Evolutionary conservation across 75 land plant genomes (phyloP), one percentile per base, ranked within the genome.

Genomic region (Cunninghamia lanceolata): DNA sequence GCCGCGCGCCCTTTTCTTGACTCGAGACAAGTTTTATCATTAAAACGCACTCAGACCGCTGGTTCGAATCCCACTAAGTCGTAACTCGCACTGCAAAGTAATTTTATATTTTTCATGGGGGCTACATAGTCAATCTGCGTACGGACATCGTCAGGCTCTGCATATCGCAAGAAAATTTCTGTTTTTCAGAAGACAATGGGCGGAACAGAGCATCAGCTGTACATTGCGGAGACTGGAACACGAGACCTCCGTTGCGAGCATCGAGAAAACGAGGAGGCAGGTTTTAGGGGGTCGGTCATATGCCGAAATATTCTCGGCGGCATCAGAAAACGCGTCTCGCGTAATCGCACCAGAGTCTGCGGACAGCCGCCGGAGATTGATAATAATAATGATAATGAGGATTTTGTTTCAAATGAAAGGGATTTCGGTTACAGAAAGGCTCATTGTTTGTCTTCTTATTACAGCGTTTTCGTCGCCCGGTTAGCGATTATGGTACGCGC

Each of bases 381-480:
- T 2, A 25, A n/a, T 80, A 42, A 25, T 40, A 25, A 79, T 32
- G 70, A 19, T 39, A 25, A 79, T 32, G 70, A 19, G 21, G 53
- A 50, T 50, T 50, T 50, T 50, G 84, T 14, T 73, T 30, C 36
- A 3, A 70, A 25, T 7, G 84, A 30, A 17, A 36, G 54, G 10
- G 14, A 52, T 42, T 68, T 87, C 10, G 79, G 47, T 4, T 46
- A 68, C 82, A 82, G 85, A 78, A 89, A 85, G 39, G 47, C 86
- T 84, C 86, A 30, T 35, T 91, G 94, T 84, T 85, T 93, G 25
- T 88, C 94, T 6, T 93, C 93, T 5, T 91, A 91, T 85, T 95
- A 95, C 91, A 95, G 93, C 82, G 90, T 95, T 84, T 95, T 95
- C 63, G 94, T 92, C 36, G 97, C 92, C 73, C 96, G 97, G 28